phyloP scores from a whole-genome alignment of 305 asterid species.

The Fraxinus paxiana region DNA sequence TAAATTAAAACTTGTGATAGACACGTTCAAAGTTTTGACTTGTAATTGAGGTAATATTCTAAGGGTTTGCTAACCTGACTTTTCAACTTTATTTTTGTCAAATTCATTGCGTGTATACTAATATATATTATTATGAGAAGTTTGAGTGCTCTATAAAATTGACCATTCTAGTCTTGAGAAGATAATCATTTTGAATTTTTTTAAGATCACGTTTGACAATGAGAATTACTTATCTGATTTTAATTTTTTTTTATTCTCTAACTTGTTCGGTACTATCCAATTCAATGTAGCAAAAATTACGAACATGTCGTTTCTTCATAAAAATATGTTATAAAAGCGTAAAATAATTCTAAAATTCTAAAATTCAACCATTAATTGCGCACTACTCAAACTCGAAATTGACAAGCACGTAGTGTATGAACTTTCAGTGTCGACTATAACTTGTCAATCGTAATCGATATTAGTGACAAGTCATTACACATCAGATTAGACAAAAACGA shows the following conservation, averaged over 20 bases:
- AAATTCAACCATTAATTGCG: background rate
- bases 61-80: background rate
- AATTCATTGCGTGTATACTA: background rate
- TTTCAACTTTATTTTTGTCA: background rate
- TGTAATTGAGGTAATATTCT: background rate
- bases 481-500: background rate
- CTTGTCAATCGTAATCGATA: background rate
- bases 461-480: background rate
- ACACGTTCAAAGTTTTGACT: background rate
- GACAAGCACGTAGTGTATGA: background rate
- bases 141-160: background rate
- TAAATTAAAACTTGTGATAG: background rate
- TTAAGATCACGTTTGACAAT: background rate
- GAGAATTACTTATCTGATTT: background rate
- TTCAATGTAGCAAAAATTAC: background rate
- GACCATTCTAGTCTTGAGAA: background rate
- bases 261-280: background rate
- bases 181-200: background rate
- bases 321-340: background rate
- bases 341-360: background rate
- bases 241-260: background rate
- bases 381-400: background rate
- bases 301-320: background rate
- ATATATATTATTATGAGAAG: background rate
- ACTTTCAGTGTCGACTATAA: background rate